phyloP scores from a whole-genome alignment of 2,329 filamentous ascomycete genomes.

The Trichophyton rubrum region DNA sequence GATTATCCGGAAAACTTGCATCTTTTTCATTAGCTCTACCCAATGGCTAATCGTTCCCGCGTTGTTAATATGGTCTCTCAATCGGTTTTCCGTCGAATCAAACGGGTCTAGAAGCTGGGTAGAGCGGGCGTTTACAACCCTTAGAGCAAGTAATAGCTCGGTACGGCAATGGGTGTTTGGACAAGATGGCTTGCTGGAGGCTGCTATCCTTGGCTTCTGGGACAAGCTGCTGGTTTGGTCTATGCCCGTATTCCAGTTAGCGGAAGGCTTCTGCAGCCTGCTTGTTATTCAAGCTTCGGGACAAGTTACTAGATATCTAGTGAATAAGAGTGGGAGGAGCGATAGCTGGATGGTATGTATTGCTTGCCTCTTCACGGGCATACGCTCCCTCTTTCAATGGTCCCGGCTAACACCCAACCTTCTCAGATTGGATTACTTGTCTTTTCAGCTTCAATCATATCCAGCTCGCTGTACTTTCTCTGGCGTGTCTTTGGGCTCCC shows the following conservation, averaged over 20 bases:
- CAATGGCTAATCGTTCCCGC: slow-evolving; percentile 81
- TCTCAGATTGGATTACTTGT: slow-evolving; percentile 72
- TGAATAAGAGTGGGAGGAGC: slow-evolving; percentile 74
- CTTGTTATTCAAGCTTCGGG: slow-evolving; percentile 90
- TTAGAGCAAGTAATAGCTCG: slow-evolving; percentile 47
- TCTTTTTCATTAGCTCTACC: slow-evolving; percentile 56
- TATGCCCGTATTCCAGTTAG: slow-evolving; percentile 83
- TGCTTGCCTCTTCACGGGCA: neutral
- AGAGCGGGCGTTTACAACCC: slow-evolving; percentile 59
- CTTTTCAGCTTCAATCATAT: slow-evolving; percentile 79
- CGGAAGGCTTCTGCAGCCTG: slow-evolving; percentile 92
- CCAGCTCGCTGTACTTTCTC: slow-evolving; percentile 87
- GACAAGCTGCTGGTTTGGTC: slow-evolving; percentile 80
- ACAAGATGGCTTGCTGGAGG: slow-evolving; percentile 69
- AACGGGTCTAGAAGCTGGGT: slow-evolving; percentile 60
- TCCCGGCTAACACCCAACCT: slow-evolving; percentile 12
- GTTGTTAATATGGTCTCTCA: slow-evolving; percentile 86
- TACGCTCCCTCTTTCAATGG: neutral
- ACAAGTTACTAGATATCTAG: slow-evolving; percentile 87
- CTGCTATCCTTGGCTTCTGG: slow-evolving; percentile 70
- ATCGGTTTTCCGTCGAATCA: slow-evolving; percentile 88
- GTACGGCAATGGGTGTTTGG: slow-evolving; percentile 80
- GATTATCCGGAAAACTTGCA: slow-evolving; percentile 58
- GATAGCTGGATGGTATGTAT: slow-evolving; percentile 86
- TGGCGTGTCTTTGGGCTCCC: slow-evolving; percentile 92